Base-by-base conservation (phyloP, 2,329 filamentous ascomycete genomes). In the Periconia macrospinosa region DNA sequence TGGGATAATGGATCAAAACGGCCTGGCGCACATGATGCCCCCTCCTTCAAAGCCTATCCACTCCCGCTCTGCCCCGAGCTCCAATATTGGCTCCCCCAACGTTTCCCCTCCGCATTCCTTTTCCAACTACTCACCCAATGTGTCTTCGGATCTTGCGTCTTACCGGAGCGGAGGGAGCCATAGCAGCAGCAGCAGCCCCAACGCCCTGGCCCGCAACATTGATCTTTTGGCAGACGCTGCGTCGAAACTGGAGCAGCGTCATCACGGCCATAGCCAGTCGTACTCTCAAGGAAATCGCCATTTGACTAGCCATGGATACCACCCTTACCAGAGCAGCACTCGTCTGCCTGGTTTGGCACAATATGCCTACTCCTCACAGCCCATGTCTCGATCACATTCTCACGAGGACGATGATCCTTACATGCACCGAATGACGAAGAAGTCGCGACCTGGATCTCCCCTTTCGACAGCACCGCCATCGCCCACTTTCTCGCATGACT, bases 391-490 rank as follows among this genome's bases (percentile, higher is more conserved):
- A 61, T 90, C 90, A 59, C 90, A 93, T 77, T 92, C 90, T 9
- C 86, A 90, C 68, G 89, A 92, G 54, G 90, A 91, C 43, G 87
- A 97, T 63, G 88, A 93, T 69, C 89, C 88, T 63, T 93, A 92
- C 73, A 76, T 79, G 47, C 86, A 91, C 70, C 83, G 90, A 55
- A 85, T 88, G 65, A 84, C 89, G 23, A 97, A 97, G 81, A 87
- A 92, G 59, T 97, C 93, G 55, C 82, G 93, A 64, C 93, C 94
- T 42, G 94, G 92, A 73, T 97, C 93, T 35, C 94, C 93, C 49
- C 91, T 95, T 76, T 97, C 92, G 9, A 97, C 93, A 2, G 93
- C 93, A 45, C 94, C 94, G 18, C 96, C 93, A 23, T 97, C 93
- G 30, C 93, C 93, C 23, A 97, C 92, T 3, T 96, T 97, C 74